Evolutionary conservation across 169 alveolate genomes (phyloP).

Genomic region (Eimeria sp.): DNA sequence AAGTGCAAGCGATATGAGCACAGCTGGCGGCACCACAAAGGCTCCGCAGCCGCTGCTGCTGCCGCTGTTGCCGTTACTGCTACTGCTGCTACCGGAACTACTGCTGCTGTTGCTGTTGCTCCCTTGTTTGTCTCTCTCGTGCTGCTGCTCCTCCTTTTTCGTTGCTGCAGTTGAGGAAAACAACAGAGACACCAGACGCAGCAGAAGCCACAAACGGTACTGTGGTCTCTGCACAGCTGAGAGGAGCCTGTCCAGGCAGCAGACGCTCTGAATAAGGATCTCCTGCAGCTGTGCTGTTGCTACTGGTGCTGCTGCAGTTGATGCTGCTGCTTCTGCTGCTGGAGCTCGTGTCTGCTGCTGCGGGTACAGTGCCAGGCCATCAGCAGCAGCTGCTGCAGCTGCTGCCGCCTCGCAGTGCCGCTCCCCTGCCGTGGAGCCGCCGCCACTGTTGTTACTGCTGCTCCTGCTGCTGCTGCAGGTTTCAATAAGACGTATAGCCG

Average conservation of each 20-base stretch:
- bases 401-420: not conserved
- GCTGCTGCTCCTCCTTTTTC: conserved; percentile 22
- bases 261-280: not conserved
- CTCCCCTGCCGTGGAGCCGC: conserved; percentile 50
- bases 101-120: not conserved
- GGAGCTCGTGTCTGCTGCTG: conserved; percentile 8
- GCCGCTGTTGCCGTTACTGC: conserved; percentile 15
- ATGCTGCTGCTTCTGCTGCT: conserved; percentile 35
- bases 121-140: not conserved
- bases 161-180: conserved; percentile 14
- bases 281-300: too few relatives aligned
- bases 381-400: too few relatives aligned
- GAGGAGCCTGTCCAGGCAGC: conserved; percentile 29
- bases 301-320: not conserved
- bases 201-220: conserved; percentile 40
- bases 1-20: conserved; percentile 21
- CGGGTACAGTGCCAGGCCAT: not conserved
- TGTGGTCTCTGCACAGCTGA: not conserved
- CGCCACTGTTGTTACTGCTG: conserved; percentile 15
- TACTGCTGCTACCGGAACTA: too few relatives aligned
- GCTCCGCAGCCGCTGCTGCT: conserved; percentile 42
- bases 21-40: conserved; percentile 50
- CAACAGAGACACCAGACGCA: too few relatives aligned
- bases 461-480: conserved; percentile 38
- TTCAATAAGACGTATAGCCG: conserved; percentile 38